Conservation (phyloP, 176 grass and related monocot species). For the Melocanna baccifera region DNA sequence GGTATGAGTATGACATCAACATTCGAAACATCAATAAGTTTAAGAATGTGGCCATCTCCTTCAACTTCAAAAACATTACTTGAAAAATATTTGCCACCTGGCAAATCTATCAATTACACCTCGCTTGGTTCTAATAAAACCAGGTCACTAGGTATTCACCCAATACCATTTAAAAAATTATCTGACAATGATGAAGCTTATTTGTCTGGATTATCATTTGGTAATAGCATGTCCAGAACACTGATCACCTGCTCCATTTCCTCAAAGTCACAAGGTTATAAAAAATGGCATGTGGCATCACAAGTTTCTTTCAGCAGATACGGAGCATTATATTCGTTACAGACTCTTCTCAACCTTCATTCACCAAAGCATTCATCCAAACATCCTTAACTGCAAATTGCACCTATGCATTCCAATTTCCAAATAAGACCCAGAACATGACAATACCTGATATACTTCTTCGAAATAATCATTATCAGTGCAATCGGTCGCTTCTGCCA, state of each 20-base stretch:
- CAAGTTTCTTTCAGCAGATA: not conserved
- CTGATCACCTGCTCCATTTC: not conserved
- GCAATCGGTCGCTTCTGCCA: constrained; percentile 73
- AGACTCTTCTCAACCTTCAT: not conserved
- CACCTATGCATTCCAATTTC: not conserved
- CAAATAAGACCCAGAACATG: not conserved
- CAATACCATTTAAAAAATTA: not conserved
- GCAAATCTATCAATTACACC: not conserved
- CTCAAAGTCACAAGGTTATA: not conserved
- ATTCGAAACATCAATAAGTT: not conserved
- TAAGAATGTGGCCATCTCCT: not conserved
- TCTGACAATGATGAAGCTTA: not conserved
- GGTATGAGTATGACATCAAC: not conserved
- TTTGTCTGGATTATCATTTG: not conserved
- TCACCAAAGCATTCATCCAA: not conserved
- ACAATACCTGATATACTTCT: constrained; percentile 77
- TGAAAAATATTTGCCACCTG: not conserved
- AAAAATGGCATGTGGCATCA: not conserved
- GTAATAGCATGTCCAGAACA: not conserved
- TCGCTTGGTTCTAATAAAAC: not conserved
- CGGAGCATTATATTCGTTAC: not conserved
- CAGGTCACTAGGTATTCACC: not conserved
- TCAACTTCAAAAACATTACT: not conserved
- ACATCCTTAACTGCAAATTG: not conserved
- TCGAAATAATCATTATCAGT: constrained; percentile 64